Conservation (phyloP, 2,329 filamentous ascomycete species). For the Calonectria pauciramosa region DNA sequence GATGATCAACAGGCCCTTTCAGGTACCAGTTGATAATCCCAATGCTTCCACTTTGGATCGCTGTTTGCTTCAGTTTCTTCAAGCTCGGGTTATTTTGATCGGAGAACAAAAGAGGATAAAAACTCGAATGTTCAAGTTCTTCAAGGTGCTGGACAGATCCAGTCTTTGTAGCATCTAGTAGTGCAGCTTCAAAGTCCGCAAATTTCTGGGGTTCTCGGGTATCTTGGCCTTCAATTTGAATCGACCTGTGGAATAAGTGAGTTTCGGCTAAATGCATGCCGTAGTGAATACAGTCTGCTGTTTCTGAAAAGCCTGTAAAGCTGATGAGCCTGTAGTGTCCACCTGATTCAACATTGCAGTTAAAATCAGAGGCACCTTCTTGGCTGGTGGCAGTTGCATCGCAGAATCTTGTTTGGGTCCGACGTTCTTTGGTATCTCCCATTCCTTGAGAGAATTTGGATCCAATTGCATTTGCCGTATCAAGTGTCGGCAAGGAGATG, state of each 20-base stretch:
- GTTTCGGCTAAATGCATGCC: no score
- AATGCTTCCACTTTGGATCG: constrained; percentile 17
- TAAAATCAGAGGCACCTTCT: no score
- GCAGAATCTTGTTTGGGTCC: background rate
- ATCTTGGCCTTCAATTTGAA: background rate
- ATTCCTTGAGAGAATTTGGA: background rate
- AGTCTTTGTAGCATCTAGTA: constrained; percentile 4
- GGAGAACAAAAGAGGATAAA: background rate
- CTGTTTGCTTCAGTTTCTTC: background rate
- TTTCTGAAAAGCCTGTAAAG: background rate
- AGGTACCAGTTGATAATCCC: background rate
- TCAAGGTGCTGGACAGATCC: background rate
- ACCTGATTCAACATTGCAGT: no score
- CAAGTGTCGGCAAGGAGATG: background rate
- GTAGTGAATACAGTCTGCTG: background rate
- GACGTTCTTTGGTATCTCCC: background rate
- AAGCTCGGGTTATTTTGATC: background rate
- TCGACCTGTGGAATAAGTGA: no score
- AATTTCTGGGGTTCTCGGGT: background rate
- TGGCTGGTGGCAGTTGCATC: background rate
- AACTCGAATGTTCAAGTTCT: background rate
- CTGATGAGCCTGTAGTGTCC: background rate
- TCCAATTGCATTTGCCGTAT: background rate
- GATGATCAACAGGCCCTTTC: background rate
- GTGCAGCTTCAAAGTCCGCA: constrained; percentile 8